These are phyloP conservation scores for Platanthera zijinensis DNA, from an alignment of 106 monocot species.

Conservation along the genomic window DNA sequence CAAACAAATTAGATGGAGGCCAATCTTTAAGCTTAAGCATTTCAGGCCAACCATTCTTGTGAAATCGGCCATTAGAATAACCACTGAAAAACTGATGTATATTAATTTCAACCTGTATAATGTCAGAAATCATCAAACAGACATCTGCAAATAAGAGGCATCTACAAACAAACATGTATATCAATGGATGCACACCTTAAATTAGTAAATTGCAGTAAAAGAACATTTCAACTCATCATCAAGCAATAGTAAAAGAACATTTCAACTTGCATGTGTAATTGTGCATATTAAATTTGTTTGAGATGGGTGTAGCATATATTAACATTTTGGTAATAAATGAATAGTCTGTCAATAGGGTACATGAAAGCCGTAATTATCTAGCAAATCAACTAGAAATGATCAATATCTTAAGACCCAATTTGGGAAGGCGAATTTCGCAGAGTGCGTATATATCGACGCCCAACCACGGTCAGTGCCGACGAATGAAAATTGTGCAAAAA, in stretches of 20 bases:
- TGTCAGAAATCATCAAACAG: not conserved
- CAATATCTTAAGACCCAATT: no score
- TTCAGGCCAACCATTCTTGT: slow-evolving; percentile 10
- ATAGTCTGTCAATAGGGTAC: no score
- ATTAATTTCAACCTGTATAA: slow-evolving; percentile 18
- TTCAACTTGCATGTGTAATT: not conserved
- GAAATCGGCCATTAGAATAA: slow-evolving; percentile 5
- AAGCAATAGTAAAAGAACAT: not conserved
- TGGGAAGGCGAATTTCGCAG: no score
- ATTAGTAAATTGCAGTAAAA: not conserved
- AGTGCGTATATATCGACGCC: no score
- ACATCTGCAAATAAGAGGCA: not conserved
- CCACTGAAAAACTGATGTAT: slow-evolving; percentile 16
- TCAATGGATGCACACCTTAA: not conserved
- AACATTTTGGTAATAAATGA: no score
- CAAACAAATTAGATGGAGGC: slow-evolving; percentile 13
- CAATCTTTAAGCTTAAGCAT: slow-evolving; percentile 27
- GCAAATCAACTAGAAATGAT: no score
- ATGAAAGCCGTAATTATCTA: no score
- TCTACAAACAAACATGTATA: not conserved
- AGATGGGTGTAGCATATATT: no score
- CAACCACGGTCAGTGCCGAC: no score
- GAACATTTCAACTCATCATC: not conserved
- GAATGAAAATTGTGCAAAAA: no score
- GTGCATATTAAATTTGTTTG: no score